Conservation (phyloP, 805 yeast species). For the Candida koratica region DNA sequence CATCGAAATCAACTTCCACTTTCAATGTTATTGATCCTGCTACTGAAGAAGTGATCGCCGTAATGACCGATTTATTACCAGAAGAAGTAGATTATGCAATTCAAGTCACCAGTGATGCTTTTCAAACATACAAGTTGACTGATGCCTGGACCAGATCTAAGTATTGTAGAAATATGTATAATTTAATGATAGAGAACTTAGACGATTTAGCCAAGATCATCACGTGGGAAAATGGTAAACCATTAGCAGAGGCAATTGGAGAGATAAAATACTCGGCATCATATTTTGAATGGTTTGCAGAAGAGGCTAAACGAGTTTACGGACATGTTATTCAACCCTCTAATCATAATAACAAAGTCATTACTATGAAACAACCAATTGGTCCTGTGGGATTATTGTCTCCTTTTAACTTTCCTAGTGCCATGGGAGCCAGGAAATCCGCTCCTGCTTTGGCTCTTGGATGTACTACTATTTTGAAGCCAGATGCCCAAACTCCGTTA, state of each 20-base stretch:
- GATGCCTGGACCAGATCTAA: constrained; percentile 47
- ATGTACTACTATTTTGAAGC: constrained; percentile 57
- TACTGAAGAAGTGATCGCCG: constrained; percentile 32
- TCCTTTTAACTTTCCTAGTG: constrained; percentile 67
- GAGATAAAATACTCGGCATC: constrained; percentile 57
- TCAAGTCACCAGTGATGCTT: constrained; percentile 44
- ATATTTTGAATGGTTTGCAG: constrained; percentile 44
- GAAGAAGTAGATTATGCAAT: constrained; percentile 45
- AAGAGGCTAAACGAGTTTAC: constrained; percentile 54
- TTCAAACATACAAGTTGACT: constrained; percentile 43
- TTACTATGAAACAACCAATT: constrained; percentile 55
- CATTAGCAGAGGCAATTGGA: constrained; percentile 50
- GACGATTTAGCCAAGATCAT: constrained; percentile 56
- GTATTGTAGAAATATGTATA: constrained; percentile 47
- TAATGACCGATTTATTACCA: constrained; percentile 43
- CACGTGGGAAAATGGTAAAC: constrained; percentile 61
- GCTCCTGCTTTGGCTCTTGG: constrained; percentile 68
- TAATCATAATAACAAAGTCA: constrained; percentile 47
- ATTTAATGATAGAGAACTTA: constrained; percentile 50
- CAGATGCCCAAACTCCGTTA: constrained; percentile 60
- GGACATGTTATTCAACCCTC: constrained; percentile 57
- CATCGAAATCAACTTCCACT: constrained; percentile 34
- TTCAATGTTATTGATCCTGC: constrained; percentile 41
- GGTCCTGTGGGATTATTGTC: constrained; percentile 63
- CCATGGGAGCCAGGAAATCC: constrained; percentile 63